phyloP scores from a whole-genome alignment of 129 eudicot genomes.

The Centella asiatica region DNA sequence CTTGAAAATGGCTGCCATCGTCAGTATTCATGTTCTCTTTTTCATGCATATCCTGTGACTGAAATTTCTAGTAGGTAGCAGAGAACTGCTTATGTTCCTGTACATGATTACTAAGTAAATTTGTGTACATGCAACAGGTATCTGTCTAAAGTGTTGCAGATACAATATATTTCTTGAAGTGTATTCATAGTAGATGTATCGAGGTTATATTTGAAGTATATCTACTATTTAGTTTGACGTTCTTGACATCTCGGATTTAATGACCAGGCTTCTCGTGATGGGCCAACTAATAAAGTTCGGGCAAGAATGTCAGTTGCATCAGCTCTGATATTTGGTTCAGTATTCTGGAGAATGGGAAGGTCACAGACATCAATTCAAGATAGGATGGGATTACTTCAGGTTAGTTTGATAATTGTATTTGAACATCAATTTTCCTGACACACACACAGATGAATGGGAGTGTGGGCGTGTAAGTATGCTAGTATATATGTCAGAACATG shows the following conservation, averaged over 20 bases:
- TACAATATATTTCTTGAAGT: no score
- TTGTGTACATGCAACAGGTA: neutral
- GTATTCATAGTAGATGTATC: neutral
- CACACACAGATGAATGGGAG: no score
- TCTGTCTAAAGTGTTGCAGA: neutral
- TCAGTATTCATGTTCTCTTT: neutral
- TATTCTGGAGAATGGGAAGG: conserved; percentile 95
- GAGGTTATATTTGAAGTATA: neutral
- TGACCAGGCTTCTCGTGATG: conserved; percentile 96
- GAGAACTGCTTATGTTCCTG: neutral
- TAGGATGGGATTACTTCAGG: conserved; percentile 98
- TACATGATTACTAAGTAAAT: neutral
- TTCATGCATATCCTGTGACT: neutral
- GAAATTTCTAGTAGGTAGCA: neutral
- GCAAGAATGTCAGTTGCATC: conserved; percentile 97
- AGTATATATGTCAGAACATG: no score
- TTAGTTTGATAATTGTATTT: conserved; percentile 1
- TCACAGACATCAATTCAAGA: conserved; percentile 98
- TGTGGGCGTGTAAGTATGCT: conserved; percentile 2
- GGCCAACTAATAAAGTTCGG: conserved; percentile 89
- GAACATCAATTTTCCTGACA: no score
- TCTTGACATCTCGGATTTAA: conserved; percentile 10
- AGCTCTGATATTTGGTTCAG: conserved; percentile 92
- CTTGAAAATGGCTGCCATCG: neutral
- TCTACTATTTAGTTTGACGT: neutral